Percentiles rank a stretch among this genome's conserved stretches.
Conservation (phyloP, 495 filamentous ascomycete genomes). For the Physcia stellaris region DNA sequence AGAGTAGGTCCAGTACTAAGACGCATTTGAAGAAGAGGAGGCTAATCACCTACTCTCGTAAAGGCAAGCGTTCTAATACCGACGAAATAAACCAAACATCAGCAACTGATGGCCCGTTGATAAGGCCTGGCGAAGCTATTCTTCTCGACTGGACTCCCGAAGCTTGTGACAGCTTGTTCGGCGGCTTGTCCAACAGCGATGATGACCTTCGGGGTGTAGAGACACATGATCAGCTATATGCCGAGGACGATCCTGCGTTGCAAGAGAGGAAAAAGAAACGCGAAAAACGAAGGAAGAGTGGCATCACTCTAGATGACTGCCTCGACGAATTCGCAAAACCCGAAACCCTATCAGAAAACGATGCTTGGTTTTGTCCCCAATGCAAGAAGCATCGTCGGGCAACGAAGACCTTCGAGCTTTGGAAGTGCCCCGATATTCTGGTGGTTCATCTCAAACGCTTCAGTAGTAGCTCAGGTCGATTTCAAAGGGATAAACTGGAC, state of each 20-base stretch:
- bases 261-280: constrained; percentile 45
- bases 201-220: constrained; percentile 33
- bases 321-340: constrained; percentile 83
- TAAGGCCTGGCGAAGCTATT: constrained; percentile 67
- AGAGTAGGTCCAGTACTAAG: constrained; percentile 12
- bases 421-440: constrained; percentile 89
- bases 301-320: constrained; percentile 79
- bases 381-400: constrained; percentile 89
- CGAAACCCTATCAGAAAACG: constrained; percentile 82
- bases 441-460: constrained; percentile 94
- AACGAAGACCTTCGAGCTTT: constrained; percentile 91
- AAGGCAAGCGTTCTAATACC: constrained; percentile 14
- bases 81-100: not conserved
- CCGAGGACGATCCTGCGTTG: constrained; percentile 53
- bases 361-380: constrained; percentile 91
- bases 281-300: constrained; percentile 47
- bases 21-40: constrained; percentile 12
- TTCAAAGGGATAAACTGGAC: constrained; percentile 76
- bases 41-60: constrained; percentile 18
- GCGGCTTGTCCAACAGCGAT: constrained; percentile 24
- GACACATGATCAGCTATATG: constrained; percentile 37
- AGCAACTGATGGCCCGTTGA: constrained; percentile 30
- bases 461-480: constrained; percentile 55
- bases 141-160: constrained; percentile 67
- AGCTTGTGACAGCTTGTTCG: constrained; percentile 58